Evolutionary conservation across 2,329 filamentous ascomycete genomes (phyloP), one percentile per base, ranked within the genome.

Genomic region (Botryotinia narcissicola): DNA sequence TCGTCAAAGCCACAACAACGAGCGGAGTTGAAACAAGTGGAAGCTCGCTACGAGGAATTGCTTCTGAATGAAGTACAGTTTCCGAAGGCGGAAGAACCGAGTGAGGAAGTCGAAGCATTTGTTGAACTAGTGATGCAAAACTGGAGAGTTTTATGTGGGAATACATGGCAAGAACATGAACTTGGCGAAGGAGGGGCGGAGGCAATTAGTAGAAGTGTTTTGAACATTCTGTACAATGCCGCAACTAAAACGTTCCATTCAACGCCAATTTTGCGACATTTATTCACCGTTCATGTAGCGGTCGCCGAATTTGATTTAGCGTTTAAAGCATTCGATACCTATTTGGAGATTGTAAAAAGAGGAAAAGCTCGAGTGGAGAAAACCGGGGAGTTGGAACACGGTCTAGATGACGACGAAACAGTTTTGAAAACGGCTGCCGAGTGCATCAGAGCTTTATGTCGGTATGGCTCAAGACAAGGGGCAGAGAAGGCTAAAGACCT

Each of bases 201-300:
- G 79, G 89, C 87, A 35, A 84, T 95, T 29, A 92, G 92, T 75
- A 90, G 92, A 71, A 90, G 90, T 69, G 90, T 97, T 46, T 87
- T 99, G 59, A 95, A 96, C 82, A 93, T 94, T 42, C 86, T 99
- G 10, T 99, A 98, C 82, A 92, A 92, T 57, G 93, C 95, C 35
- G 93, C 95, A 12, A 94, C 92, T 16, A 97, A 96, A 82, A 97
- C 95, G 0, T 99, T 96, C 80, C 96, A 99, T 82, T 99, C 96
- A 1, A 97, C 95, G 1, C 86, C 94, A 16, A 93, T 98, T 75
- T 84, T 99, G 44, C 88, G 95, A 73, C 89, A 95, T 78, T 86
- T 99, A 0, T 98, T 98, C 80, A 91, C 90, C 18, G 92, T 97
- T 2, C 96, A 99, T 81, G 86, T 95, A 29, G 89, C 94, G 3